These are phyloP conservation scores for Geotrichum reessii DNA, from an alignment of 1,139 yeast genomes.

Conservation along the genomic window DNA sequence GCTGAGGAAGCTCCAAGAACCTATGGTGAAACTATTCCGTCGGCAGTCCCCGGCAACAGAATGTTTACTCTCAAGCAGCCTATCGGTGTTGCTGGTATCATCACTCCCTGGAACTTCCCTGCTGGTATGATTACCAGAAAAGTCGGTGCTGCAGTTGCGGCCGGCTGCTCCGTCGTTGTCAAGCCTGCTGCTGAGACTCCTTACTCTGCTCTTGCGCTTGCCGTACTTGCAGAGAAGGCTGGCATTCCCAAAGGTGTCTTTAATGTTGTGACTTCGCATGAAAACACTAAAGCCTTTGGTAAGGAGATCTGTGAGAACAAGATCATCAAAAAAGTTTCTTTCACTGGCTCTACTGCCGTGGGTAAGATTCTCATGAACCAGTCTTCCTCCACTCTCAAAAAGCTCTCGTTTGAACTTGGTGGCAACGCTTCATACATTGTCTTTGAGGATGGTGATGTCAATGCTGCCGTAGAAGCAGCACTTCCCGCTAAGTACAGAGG, in stretches of 20 bases:
- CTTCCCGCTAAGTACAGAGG: slow-evolving; percentile 65
- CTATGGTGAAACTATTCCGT: slow-evolving; percentile 67
- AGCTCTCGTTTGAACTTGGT: slow-evolving; percentile 81
- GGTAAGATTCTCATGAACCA: slow-evolving; percentile 78
- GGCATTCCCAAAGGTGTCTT: slow-evolving; percentile 85
- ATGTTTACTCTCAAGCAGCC: slow-evolving; percentile 70
- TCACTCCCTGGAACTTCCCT: slow-evolving; percentile 97
- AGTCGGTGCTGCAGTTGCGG: slow-evolving; percentile 85
- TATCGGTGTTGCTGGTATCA: slow-evolving; percentile 82
- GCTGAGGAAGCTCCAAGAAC: slow-evolving; percentile 78
- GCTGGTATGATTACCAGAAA: slow-evolving; percentile 91
- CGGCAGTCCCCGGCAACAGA: slow-evolving; percentile 51
- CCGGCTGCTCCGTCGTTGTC: slow-evolving; percentile 85
- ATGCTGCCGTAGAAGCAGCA: slow-evolving; percentile 69
- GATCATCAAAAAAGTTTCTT: slow-evolving; percentile 66
- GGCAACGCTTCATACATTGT: slow-evolving; percentile 93
- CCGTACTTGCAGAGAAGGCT: slow-evolving; percentile 63
- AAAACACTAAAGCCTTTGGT: slow-evolving; percentile 54
- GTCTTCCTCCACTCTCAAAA: slow-evolving; percentile 71
- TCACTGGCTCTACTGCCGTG: slow-evolving; percentile 85
- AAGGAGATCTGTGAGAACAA: slow-evolving; percentile 63
- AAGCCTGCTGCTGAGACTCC: slow-evolving; percentile 94
- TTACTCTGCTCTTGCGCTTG: slow-evolving; percentile 75
- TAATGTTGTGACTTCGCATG: slow-evolving; percentile 59
- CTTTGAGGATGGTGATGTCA: slow-evolving; percentile 76